phyloP scores from a whole-genome alignment of 2,329 filamentous ascomycete genomes.

The Pseudopyricularia javanii region DNA sequence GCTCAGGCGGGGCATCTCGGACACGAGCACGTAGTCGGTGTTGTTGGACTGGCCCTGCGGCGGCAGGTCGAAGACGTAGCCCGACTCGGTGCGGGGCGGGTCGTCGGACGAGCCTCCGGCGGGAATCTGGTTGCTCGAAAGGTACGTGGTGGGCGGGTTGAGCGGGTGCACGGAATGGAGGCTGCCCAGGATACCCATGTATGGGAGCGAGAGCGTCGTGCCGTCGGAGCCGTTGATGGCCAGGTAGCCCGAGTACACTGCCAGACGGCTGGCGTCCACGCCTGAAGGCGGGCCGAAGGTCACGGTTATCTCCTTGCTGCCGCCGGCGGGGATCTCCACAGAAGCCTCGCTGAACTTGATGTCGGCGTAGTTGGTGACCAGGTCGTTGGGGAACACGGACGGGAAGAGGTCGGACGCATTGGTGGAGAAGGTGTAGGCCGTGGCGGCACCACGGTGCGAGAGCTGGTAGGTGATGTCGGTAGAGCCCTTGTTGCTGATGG shows the following conservation, averaged over 20 bases:
- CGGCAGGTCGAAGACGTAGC: conserved; percentile 28
- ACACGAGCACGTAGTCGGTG: conserved; percentile 12
- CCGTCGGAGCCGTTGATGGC: conserved; percentile 29
- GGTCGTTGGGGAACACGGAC: conserved; percentile 30
- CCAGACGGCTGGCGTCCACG: conserved; percentile 25
- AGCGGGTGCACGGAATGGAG: conserved; percentile 23
- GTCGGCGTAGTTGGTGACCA: conserved; percentile 25
- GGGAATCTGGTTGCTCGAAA: not conserved
- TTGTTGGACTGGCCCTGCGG: conserved; percentile 21
- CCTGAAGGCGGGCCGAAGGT: conserved; percentile 25
- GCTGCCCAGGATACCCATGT: conserved; percentile 25
- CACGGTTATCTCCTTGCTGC: conserved; percentile 33
- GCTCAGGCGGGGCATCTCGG: conserved; percentile 25
- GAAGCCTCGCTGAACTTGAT: conserved; percentile 27
- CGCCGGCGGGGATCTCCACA: conserved; percentile 27
- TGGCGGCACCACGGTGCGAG: conserved; percentile 34
- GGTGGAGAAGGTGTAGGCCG: conserved; percentile 37
- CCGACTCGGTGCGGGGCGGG: conserved; percentile 12
- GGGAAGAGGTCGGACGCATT: conserved; percentile 20
- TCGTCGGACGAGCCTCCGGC: not conserved
- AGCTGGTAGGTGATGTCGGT: conserved; percentile 38
- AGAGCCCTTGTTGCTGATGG: conserved; percentile 39
- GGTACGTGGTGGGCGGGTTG: conserved; percentile 4
- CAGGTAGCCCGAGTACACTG: conserved; percentile 36
- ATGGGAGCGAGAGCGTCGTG: conserved; percentile 23